Evolutionary conservation across 228 moss, liverwort and hornwort genomes (phyloP), one percentile per base, ranked within the genome.

Genomic region (Sphagnum fallax): DNA sequence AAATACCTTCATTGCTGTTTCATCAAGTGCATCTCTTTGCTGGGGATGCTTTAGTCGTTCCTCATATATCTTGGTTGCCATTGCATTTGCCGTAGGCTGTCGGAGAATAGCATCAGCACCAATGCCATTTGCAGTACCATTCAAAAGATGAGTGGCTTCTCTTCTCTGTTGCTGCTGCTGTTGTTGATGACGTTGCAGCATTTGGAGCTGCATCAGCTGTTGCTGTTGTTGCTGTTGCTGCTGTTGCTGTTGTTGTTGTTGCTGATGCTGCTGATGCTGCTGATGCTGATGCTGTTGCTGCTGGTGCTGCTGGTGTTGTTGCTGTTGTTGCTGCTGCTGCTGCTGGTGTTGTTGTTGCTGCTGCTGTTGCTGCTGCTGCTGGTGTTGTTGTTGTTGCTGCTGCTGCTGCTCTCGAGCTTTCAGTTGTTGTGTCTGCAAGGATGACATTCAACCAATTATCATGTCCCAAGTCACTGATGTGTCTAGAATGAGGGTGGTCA

Each of bases 1-100:
- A 32, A n/a, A 48, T 58, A 98, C 98, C 98, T 98, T 98, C 98
- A 98, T 94, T 50, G 98, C 82, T 61, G 94, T 84, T 75, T 98
- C 98, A 61, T 98, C 98, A 5, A 94, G 79, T 12, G 90, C 70
- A 77, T 98, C 98, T 71, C 98, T 86, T 71, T 84, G 91, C 73
- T 97, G 93, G 53, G 93, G 93, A 73, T 86, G 93, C 82, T 98
- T 98, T 10, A 98, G 82, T 50, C 94, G 94, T 82, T 98, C 98
- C 73, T 98, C 94, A 70, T 98, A 98, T 53, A 98, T 98, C 81
- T 98, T 98, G 1, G 98, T 94, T 8, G 98, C 98, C 93, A 94
- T 92, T 7, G 94, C 98, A 83, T 98, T 98, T 49, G 98, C 98
- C 52, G 98, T 93, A 64, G 91, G 88, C 69, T 93, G 93, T 53